Evolutionary conservation across 192 early-diverging fungal genomes (phyloP), one percentile per base, ranked within the genome.

Genomic region (Endogone sp.): DNA sequence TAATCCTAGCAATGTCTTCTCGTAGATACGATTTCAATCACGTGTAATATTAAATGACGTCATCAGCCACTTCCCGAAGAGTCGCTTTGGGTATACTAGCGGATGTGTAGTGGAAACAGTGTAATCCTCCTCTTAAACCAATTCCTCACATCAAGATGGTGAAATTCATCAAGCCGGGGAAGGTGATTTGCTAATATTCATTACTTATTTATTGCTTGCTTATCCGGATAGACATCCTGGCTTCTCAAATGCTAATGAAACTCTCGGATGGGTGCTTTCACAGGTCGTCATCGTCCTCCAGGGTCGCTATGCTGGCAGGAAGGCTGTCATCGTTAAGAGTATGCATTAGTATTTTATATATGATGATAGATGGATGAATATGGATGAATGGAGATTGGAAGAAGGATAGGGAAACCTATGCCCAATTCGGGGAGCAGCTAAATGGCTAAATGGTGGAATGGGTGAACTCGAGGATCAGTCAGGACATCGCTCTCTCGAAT

Each of bases 301-400:
- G 79, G 98, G 96, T 70, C 93, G 98, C 71, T 93, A 94, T 73
- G 98, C 98, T 82, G 98, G 98, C 76, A 98, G 96, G 91, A 99
- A 99, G 91, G 96, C 96, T 73, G 96, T 99, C 77, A 94, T 99
- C 75, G 91, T 98, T 80, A 95, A 95, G 85, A 92, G 76, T 78
- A 74, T 27, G 76, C 60, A 67, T 65, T 23, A 10, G 21, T 23
- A 60, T 1, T 60, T 60, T 60, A 23, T n/a, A 60, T 49, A 16
- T 16, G 16, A 11, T 49, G 37, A 16, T 11, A 16, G 37, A 49
- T 11, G 37, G 37, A 16, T n/a, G n/a, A n/a, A n/a, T n/a, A 49
- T 49, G 37, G 37, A 16, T 49, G 16, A 16, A 49, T 6, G 37
- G 9, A 1, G 37, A 16, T 16, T 49, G 37, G 16, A 49, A 16